Evolutionary conservation across 1,284 basidiomycete genomes (phyloP).

Genomic region (Lignosus rhinocerotis): DNA sequence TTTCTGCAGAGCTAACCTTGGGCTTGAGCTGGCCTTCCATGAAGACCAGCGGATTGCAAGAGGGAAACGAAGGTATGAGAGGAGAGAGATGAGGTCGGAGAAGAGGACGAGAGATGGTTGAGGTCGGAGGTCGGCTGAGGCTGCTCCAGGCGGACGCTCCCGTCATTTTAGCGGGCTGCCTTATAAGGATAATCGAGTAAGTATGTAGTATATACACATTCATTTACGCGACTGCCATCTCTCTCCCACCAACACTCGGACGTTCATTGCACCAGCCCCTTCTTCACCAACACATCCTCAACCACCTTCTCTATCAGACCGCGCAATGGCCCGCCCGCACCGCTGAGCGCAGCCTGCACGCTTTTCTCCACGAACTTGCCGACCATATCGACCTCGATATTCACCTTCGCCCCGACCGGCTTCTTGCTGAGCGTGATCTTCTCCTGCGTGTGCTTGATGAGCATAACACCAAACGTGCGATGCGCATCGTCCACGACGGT

Average conservation of each 20-base stretch:
- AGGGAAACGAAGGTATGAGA: conserved; percentile 10
- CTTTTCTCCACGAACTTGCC: conserved; percentile 87
- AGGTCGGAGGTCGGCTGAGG: conserved; percentile 16
- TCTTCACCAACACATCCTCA: conserved; percentile 61
- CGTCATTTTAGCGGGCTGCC: conserved; percentile 15
- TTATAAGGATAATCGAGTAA: conserved; percentile 6
- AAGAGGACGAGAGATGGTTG: conserved; percentile 7
- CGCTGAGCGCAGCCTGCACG: conserved; percentile 71
- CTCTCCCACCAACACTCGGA: background rate
- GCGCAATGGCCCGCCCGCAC: conserved; percentile 55
- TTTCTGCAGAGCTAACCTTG: conserved; percentile 28
- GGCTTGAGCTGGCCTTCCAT: conserved; percentile 34
- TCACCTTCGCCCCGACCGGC: conserved; percentile 78
- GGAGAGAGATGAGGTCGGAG: conserved; percentile 7
- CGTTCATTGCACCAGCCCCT: conserved; percentile 34
- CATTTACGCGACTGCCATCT: background rate
- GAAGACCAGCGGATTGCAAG: conserved; percentile 15
- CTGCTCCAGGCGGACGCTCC: conserved; percentile 20
- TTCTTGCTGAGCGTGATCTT: conserved; percentile 86
- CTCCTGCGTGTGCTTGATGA: conserved; percentile 92
- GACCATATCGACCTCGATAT: conserved; percentile 94
- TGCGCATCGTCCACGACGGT: conserved; percentile 77
- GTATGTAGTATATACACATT: conserved; percentile 3
- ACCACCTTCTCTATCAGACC: conserved; percentile 73
- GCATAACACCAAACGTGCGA: conserved; percentile 87